phyloP scores from a whole-genome alignment of 2,329 filamentous ascomycete species.

The Ophiosphaerella herpotricha region DNA sequence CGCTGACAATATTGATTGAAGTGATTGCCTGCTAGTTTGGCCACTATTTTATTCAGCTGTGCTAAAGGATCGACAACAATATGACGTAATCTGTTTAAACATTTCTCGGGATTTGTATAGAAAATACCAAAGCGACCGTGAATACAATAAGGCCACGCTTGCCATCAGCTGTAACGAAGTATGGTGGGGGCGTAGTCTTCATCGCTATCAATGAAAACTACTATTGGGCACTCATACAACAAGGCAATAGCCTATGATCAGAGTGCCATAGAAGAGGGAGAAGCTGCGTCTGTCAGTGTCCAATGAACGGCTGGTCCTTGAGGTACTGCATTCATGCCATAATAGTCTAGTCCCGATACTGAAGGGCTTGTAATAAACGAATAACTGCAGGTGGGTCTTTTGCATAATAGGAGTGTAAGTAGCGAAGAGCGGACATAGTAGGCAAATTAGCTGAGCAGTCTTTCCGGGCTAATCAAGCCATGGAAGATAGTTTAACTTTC shows the following conservation, averaged over 20 bases:
- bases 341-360: no score
- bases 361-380: no score
- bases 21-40: slow-evolving; percentile 37
- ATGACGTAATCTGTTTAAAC: slow-evolving; percentile 27
- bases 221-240: not conserved
- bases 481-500: no score
- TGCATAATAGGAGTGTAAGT: no score
- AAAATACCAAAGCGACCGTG: slow-evolving; percentile 30
- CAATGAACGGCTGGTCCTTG: no score
- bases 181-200: slow-evolving; percentile 32
- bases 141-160: slow-evolving; percentile 43
- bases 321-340: no score
- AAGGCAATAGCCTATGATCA: slow-evolving; percentile 1
- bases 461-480: no score
- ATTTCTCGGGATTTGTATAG: slow-evolving; percentile 18
- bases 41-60: slow-evolving; percentile 20
- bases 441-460: no score
- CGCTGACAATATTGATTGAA: slow-evolving; percentile 33
- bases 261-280: slow-evolving; percentile 4
- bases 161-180: slow-evolving; percentile 34
- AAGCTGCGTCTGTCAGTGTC: not conserved
- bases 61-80: not conserved
- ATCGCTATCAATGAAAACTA: slow-evolving; percentile 21
- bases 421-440: no score
- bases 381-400: no score